Evolutionary conservation across 345 rosid species (phyloP).

Genomic region (Linum lewisii): DNA sequence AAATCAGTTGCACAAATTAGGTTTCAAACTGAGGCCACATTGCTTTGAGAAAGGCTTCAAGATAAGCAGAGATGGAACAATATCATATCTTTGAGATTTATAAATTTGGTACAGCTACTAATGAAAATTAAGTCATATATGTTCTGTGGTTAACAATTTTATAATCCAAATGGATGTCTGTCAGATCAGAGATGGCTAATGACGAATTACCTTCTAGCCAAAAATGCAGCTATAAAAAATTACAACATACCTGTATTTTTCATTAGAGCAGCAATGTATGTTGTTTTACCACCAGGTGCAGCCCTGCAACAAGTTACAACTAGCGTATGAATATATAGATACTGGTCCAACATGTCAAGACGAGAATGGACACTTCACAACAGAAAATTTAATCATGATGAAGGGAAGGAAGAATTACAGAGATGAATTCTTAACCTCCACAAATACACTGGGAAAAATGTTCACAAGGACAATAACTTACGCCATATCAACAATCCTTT

Average conservation of each 20-base stretch:
- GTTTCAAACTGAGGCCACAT: neutral
- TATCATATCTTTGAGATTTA: too few species aligned
- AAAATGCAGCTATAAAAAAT: neutral
- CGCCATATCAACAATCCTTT: slow-evolving; percentile 90
- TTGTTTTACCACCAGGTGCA: slow-evolving; percentile 93
- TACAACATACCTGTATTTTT: slow-evolving; percentile 62
- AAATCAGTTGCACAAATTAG: neutral
- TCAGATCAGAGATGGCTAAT: neutral
- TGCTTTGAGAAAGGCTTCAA: neutral
- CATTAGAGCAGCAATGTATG: slow-evolving; percentile 73
- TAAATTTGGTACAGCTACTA: too few species aligned
- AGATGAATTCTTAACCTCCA: neutral
- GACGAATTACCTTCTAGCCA: neutral
- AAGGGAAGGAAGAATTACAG: too few species aligned
- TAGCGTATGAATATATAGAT: neutral
- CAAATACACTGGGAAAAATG: neutral
- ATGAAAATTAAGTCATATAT: neutral
- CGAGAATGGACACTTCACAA: neutral
- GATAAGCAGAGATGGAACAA: neutral
- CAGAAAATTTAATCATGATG: too few species aligned
- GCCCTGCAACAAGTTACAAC: slow-evolving; percentile 49
- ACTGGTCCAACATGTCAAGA: neutral
- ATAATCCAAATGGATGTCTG: too few species aligned
- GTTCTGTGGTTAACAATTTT: neutral
- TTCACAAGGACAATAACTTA: slow-evolving; percentile 35